Percentiles rank a stretch among this genome's conserved stretches.
Conservation (phyloP, 164 flowering plant genomes). For the Liquidambar formosana region DNA sequence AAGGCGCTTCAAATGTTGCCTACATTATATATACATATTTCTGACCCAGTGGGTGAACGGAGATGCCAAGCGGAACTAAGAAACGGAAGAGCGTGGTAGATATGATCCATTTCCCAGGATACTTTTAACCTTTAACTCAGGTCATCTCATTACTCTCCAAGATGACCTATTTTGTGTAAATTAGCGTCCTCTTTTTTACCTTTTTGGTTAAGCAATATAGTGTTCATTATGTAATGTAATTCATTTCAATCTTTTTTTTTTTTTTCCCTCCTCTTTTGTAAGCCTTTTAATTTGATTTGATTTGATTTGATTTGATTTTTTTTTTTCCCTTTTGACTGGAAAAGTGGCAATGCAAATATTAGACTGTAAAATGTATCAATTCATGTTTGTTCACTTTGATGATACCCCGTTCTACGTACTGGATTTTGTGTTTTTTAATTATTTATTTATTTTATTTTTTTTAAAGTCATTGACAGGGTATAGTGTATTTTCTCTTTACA, state of each 20-base stretch:
- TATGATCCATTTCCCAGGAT: conserved; percentile 10
- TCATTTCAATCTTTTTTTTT: conserved; percentile 18
- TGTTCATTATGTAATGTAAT: conserved; percentile 42
- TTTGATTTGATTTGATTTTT: not conserved
- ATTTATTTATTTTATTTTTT: too few relatives aligned
- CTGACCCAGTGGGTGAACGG: conserved; percentile 2
- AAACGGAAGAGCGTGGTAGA: conserved; percentile 1
- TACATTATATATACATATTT: conserved; percentile 5
- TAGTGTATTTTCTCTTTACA: too few relatives aligned
- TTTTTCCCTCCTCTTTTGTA: not conserved
- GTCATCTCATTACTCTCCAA: conserved; percentile 18
- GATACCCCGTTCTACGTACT: too few relatives aligned
- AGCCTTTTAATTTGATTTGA: not conserved
- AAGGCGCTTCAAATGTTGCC: conserved; percentile 26
- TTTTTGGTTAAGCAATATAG: conserved; percentile 17
- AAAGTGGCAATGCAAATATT: not conserved
- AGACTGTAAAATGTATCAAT: not conserved
- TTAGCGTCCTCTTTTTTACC: conserved; percentile 24
- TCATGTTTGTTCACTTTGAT: too few relatives aligned
- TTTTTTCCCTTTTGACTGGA: not conserved
- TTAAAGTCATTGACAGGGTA: too few relatives aligned
- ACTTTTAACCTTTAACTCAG: conserved; percentile 16
- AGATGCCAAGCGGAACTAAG: conserved; percentile 8
- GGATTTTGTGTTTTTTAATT: too few relatives aligned
- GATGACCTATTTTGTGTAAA: conserved; percentile 39